phyloP scores from a whole-genome alignment of 305 asterid species.

The Ruellia speciosa region DNA sequence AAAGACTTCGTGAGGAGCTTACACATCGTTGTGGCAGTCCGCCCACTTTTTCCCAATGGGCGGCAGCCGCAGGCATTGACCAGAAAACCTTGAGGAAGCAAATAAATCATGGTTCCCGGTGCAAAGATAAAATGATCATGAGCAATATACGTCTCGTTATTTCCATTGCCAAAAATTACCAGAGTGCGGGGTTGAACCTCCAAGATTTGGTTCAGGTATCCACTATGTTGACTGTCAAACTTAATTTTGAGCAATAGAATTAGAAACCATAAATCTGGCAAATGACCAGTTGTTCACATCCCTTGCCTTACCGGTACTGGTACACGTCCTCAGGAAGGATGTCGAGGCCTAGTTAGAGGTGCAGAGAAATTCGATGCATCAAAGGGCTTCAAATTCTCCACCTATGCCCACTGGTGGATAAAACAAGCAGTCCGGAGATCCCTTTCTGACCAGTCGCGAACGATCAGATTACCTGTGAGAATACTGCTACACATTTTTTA shows the following conservation, averaged over 20 bases:
- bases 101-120: slow-evolving; percentile 52
- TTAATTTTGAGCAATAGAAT: neutral
- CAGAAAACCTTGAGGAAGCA: slow-evolving; percentile 74
- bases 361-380: slow-evolving; percentile 92
- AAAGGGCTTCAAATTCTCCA: slow-evolving; percentile 89
- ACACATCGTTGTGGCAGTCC: slow-evolving; percentile 45
- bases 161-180: slow-evolving; percentile 89
- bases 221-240: slow-evolving; percentile 1
- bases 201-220: slow-evolving; percentile 96
- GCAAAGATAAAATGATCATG: slow-evolving; percentile 89
- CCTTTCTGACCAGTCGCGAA: slow-evolving; percentile 88
- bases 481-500: slow-evolving; percentile 13
- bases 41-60: slow-evolving; percentile 79
- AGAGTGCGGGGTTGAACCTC: slow-evolving; percentile 86
- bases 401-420: slow-evolving; percentile 99
- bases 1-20: slow-evolving; percentile 68
- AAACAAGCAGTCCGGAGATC: slow-evolving; percentile 87
- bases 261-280: neutral
- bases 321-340: slow-evolving; percentile 71
- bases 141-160: slow-evolving; percentile 87
- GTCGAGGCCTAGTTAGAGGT: slow-evolving; percentile 92
- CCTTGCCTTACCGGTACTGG: slow-evolving; percentile 10
- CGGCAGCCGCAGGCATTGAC: slow-evolving; percentile 85
- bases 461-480: slow-evolving; percentile 76
- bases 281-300: slow-evolving; percentile 3